phyloP scores from a whole-genome alignment of 2,329 filamentous ascomycete species.

The Pseudovirgaria hyperparasitica region DNA sequence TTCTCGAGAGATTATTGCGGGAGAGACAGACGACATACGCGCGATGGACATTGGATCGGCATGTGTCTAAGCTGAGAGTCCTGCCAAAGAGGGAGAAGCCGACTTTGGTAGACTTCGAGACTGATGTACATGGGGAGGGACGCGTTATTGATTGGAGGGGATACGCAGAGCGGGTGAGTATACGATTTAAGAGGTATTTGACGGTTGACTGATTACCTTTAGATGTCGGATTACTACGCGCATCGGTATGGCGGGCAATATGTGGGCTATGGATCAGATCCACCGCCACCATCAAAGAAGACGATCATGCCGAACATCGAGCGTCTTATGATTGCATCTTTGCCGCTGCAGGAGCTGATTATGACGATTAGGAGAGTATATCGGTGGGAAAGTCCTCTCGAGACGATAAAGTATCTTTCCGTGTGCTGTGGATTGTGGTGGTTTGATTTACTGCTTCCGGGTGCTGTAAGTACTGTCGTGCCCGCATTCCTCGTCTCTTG shows the following conservation, averaged over 20 bases:
- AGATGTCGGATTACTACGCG: slow-evolving; percentile 17
- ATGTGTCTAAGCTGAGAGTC: slow-evolving; percentile 20
- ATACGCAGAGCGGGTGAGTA: slow-evolving; percentile 14
- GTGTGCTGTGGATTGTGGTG: slow-evolving; percentile 16
- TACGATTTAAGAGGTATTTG: slow-evolving; percentile 2
- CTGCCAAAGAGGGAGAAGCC: slow-evolving; percentile 13
- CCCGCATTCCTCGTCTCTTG: background rate
- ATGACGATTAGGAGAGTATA: slow-evolving; percentile 23
- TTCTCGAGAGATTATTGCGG: slow-evolving; percentile 11
- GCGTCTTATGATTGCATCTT: slow-evolving; percentile 23
- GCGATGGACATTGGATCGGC: slow-evolving; percentile 23
- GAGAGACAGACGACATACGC: slow-evolving; percentile 20
- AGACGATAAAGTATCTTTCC: slow-evolving; percentile 17
- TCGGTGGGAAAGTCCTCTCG: slow-evolving; percentile 19
- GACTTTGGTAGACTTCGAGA: slow-evolving; percentile 12
- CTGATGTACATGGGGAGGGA: slow-evolving; percentile 8
- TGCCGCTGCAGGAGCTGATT: slow-evolving; percentile 21
- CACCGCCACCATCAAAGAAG: slow-evolving; percentile 17
- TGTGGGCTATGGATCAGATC: slow-evolving; percentile 18
- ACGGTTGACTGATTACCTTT: slow-evolving; percentile 3
- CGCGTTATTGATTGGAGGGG: slow-evolving; percentile 16
- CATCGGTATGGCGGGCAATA: slow-evolving; percentile 25
- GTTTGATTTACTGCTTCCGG: slow-evolving; percentile 15
- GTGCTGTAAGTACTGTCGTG: slow-evolving; percentile 14
- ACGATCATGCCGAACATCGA: slow-evolving; percentile 22